These are phyloP conservation scores for Pichia occidentalis DNA, from an alignment of 805 yeast species.

Conservation along the genomic window DNA sequence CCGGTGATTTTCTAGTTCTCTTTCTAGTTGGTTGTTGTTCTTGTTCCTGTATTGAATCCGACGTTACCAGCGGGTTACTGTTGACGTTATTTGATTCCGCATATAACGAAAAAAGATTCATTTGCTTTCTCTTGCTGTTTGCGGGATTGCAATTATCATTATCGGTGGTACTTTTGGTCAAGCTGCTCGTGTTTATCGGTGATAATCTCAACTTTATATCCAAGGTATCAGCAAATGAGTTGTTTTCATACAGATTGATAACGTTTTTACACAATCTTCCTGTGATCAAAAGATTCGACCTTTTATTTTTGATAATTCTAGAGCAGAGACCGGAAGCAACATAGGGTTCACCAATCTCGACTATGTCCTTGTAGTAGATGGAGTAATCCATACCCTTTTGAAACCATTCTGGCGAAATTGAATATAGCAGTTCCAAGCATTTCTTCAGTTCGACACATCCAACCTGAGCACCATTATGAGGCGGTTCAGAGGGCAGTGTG, in stretches of 20 bases:
- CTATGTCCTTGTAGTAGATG: conserved; percentile 39
- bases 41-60: conserved; percentile 12
- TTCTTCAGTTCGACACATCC: conserved; percentile 40
- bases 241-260: conserved; percentile 37
- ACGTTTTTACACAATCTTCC: conserved; percentile 54
- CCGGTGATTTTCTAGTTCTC: conserved; percentile 1
- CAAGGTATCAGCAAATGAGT: conserved; percentile 38
- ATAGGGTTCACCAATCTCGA: conserved; percentile 47
- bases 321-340: conserved; percentile 40
- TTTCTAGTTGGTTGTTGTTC: conserved; percentile 5
- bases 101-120: conserved; percentile 8
- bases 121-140: conserved; percentile 6
- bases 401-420: conserved; percentile 42
- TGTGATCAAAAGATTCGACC: conserved; percentile 37
- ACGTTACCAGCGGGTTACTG: conserved; percentile 11
- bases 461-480: conserved; percentile 34
- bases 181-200: conserved; percentile 15
- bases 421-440: conserved; percentile 37
- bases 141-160: background rate
- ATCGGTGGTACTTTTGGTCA: background rate
- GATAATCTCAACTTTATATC: conserved; percentile 51
- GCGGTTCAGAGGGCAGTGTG: conserved; percentile 37
- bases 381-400: conserved; percentile 38
- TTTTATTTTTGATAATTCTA: conserved; percentile 21
- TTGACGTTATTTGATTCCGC: conserved; percentile 4